phyloP scores from a whole-genome alignment of 805 yeast genomes.

The Kazachstania africana region DNA sequence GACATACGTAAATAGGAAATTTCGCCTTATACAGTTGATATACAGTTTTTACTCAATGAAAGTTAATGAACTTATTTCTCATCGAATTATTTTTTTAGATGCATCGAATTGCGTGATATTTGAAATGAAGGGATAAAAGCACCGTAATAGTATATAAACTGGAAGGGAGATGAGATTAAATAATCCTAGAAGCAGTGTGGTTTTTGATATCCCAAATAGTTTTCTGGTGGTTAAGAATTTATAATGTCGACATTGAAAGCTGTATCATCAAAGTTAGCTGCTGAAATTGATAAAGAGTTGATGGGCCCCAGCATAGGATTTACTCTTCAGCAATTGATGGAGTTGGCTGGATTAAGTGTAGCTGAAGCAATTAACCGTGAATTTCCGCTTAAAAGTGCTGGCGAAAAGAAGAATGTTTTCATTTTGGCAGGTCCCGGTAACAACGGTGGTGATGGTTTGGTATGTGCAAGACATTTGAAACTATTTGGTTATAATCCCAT shows the following conservation, averaged over 20 bases:
- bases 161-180: too few species aligned
- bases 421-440: constrained; percentile 92
- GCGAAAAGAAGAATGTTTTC: constrained; percentile 39
- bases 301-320: constrained; percentile 61
- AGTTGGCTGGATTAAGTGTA: constrained; percentile 88
- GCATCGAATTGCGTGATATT: too few species aligned
- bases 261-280: constrained; percentile 45
- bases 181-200: too few species aligned
- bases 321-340: constrained; percentile 49
- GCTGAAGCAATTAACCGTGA: constrained; percentile 71
- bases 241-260: too few species aligned
- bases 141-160: too few species aligned
- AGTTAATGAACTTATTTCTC: not conserved
- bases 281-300: constrained; percentile 69
- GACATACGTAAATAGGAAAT: constrained; percentile 10
- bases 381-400: constrained; percentile 35
- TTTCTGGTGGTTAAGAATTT: too few species aligned
- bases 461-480: constrained; percentile 83
- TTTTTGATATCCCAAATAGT: too few species aligned
- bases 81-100: too few species aligned
- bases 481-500: constrained; percentile 69
- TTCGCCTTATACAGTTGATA: not conserved
- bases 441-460: constrained; percentile 93
- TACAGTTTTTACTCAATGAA: not conserved
- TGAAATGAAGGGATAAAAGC: too few species aligned